Base-by-base conservation (phyloP, 805 yeast genomes). In the Starmerella powellii region DNA sequence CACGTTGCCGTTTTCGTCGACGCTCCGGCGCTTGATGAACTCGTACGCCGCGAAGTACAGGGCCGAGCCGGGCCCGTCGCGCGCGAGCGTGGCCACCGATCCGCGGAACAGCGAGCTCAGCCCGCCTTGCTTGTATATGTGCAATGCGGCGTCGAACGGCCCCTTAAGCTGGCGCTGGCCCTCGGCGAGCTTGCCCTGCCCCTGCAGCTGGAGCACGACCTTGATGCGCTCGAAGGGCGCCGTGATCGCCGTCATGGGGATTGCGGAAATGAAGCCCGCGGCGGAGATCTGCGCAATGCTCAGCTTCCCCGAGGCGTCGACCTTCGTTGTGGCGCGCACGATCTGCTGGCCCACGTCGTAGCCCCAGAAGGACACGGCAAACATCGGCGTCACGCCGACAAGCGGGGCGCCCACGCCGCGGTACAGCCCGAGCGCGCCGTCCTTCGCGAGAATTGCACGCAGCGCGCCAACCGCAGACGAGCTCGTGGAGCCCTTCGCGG, bases 41-140 rank as follows among this genome's bases (percentile, higher is more conserved):
- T 88, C 98, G 62, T 88, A 88, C 2, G 95, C 83, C 2, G 96
- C 97, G 61, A 91, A 88, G 64, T 88, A 88, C 24, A 85, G 69
- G 0, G 97, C 97, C 13, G 93, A 80, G 1, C 98, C 98, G 1
- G 98, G 97, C 1, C 96, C 97, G 59, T 88, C 98, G 62, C 98
- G 76, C 16, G 95, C 93, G 48, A 88, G 65, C 1, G 98, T 88
- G 2, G 96, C 95, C 13, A 71, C 71, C 0, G 95, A 81, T 16
- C 98, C 98, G 61, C 84, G 83, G 64, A 82, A 88, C 21, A 91
- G 70, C 1, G 96, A 87, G 45, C 71, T 63, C 19, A 87, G 50
- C 23, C 96, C 96, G 27, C 96, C 96, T 35, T 80, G 75, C 31
- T 68, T 67, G 54, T 85, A 75, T 55, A 88, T 72, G 54, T 75